Base-by-base conservation (phyloP, 805 yeast genomes). In the Starmerella khaoyaiensis region DNA sequence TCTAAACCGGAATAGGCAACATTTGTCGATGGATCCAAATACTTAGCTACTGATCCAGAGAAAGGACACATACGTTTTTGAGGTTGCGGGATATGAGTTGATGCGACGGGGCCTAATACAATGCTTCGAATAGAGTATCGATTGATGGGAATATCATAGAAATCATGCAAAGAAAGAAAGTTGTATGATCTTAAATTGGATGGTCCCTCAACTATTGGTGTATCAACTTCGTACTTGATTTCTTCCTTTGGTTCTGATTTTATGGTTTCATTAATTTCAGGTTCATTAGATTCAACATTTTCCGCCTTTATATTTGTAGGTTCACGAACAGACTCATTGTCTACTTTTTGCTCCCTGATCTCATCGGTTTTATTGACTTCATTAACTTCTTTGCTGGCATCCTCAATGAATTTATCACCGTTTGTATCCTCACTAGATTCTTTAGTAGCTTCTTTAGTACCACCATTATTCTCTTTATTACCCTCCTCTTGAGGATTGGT, bases 21-120 rank as follows among this genome's bases (percentile, higher is more conserved):
- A 25, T 94, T 94, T 21, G 79, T 74, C 25, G 72, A 67, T 0
- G 97, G 97, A 62, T 87, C 97, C 46, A 79, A 75, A 57, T 82
- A 87, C 51, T 73, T 69, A 14, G 90, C 93, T 32, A 74, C 76
- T 34, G 69, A 69, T 2, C 94, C 94, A 3, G 83, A 74, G 30
- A 86, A 74, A 19, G 65, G 94, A 79, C 50, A 67, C 58, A 58
- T 73, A 69, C 50, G 66, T 56, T 72, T 75, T 35, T 67, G 66
- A 67, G 80, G 28, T 7, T 52, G 45, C 2, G 44, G 47, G 1
- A 37, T 31, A 12, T 16, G 22, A 9, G 25, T 14, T 8, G 52
- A 40, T 4, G 55, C 47, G 40, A 76, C 76, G 8, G 61, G 55
- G 1, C 93, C 93, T 46, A 82, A 67, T n/a, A 80, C 52, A n/a